Base-by-base conservation (phyloP, 495 filamentous ascomycete species). In the Cladorrhinum samala region DNA sequence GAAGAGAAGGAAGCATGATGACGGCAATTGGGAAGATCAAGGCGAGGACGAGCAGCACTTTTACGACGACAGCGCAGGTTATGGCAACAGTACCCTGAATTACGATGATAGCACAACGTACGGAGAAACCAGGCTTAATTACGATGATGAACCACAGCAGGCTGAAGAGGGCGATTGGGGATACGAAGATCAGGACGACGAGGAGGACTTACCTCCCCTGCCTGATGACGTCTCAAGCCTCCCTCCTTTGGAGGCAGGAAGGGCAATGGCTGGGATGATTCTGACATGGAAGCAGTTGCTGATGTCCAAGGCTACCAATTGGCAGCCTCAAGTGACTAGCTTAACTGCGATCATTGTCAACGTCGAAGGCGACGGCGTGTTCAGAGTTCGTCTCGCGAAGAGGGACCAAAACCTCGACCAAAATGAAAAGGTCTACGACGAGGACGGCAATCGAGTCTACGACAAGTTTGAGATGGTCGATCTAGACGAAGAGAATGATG, bases 281-380 rank as follows among this genome's bases (percentile, higher is more conserved):
- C 82, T 98, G 55, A 83, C 85, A 2, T 98, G 88, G 79, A 88
- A 86, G 58, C 79, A 88, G 50, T 75, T 88, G 49, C 76, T 83
- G 23, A 78, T 91, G 62, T 89, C 87, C 25, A 83, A 81, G 51
- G 81, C 75, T 11, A 89, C 85, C 8, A 85, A 81, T 21, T 95
- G 89, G 86, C 78, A 88, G 50, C 92, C 92, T 0, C 77, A 76
- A 50, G 72, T 94, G 38, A 77, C 75, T 2, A 84, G 83, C 59
- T 74, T 82, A 13, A 86, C 87, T 0, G 89, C 86, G 2, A 69
- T 83, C 21, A 71, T 95, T 3, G 69, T 76, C 18, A 61, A 64
- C 8, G 59, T 74, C 14, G 65, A 78, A 14, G 79, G 79, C 2
- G 70, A 69, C 36, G 55, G 61, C 9, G 46, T 58, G 19, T 53